A percentile compares a stretch with the other conserved stretches of the same genome.
Evolutionary conservation across 2,329 filamentous ascomycete genomes (phyloP).

Genomic region (Verticillium nonalfalfae): DNA sequence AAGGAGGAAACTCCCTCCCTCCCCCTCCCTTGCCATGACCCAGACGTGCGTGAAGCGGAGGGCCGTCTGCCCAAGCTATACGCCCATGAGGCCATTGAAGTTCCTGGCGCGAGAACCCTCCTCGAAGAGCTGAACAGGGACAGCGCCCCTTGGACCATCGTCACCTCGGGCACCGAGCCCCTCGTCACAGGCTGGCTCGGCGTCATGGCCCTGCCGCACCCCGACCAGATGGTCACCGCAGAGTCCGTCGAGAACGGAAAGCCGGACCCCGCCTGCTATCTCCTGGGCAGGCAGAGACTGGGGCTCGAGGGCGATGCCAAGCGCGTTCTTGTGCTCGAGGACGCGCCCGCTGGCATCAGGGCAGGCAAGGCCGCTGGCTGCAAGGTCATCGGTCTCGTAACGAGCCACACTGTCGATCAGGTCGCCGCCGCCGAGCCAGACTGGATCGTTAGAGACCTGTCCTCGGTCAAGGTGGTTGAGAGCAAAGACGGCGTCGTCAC

Average conservation of each 20-base stretch:
- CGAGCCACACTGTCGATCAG: conserved; percentile 71
- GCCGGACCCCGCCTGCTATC: conserved; percentile 70
- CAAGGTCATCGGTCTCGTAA: conserved; percentile 76
- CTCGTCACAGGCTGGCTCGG: conserved; percentile 69
- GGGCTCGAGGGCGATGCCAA: conserved; percentile 39
- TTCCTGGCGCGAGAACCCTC: conserved; percentile 72
- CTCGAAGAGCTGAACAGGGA: conserved; percentile 59
- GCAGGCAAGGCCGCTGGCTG: conserved; percentile 83
- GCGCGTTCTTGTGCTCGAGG: conserved; percentile 72
- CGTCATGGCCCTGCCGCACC: conserved; percentile 58
- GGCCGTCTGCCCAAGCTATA: conserved; percentile 69
- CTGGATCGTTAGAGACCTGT: conserved; percentile 78
- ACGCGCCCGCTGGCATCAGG: conserved; percentile 78
- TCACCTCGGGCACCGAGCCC: conserved; percentile 63
- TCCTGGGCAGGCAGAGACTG: conserved; percentile 58
- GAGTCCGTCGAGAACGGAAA: conserved; percentile 72
- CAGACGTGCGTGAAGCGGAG: conserved; percentile 77
- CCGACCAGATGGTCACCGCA: conserved; percentile 63
- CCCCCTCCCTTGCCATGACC: background rate
- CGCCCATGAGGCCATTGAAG: conserved; percentile 73
- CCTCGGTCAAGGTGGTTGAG: conserved; percentile 60
- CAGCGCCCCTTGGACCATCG: conserved; percentile 76
- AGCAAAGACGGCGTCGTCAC: conserved; percentile 52
- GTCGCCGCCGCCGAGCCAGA: conserved; percentile 73
- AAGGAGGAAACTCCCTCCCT: background rate